Evolutionary conservation across 2,329 filamentous ascomycete genomes (phyloP).

Genomic region (Aureobasidium leucospermi): DNA sequence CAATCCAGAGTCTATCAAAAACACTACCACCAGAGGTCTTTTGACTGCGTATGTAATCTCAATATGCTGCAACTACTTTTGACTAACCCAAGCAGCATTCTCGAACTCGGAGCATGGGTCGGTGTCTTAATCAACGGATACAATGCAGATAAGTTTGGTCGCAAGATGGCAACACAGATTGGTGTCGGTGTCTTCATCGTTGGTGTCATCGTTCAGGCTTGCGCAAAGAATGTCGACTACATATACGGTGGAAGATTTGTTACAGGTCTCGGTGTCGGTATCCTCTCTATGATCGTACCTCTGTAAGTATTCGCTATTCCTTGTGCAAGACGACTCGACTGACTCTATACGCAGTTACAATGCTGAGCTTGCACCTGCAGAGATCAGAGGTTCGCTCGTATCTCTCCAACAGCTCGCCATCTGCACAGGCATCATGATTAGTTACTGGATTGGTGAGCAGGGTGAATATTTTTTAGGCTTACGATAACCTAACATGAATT

Average conservation of each 20-base stretch:
- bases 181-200: slow-evolving; percentile 61
- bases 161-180: slow-evolving; percentile 63
- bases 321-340: slow-evolving; percentile 13
- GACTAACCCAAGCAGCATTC: slow-evolving; percentile 38
- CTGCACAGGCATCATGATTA: slow-evolving; percentile 56
- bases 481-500: not conserved
- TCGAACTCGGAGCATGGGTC: slow-evolving; percentile 72
- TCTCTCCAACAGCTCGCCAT: slow-evolving; percentile 51
- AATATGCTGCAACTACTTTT: too few species aligned
- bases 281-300: slow-evolving; percentile 60
- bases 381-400: slow-evolving; percentile 35
- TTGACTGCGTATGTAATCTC: slow-evolving; percentile 5
- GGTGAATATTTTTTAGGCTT: not conserved
- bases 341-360: slow-evolving; percentile 21
- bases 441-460: slow-evolving; percentile 44
- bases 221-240: slow-evolving; percentile 49
- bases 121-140: slow-evolving; percentile 63
- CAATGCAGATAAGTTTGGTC: slow-evolving; percentile 60
- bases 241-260: slow-evolving; percentile 68
- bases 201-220: slow-evolving; percentile 62
- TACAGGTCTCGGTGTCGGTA: slow-evolving; percentile 37
- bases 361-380: slow-evolving; percentile 31
- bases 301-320: slow-evolving; percentile 29
- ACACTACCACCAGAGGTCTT: slow-evolving; percentile 10
- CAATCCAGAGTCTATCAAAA: slow-evolving; percentile 4